phyloP scores from a whole-genome alignment of 805 yeast genomes.

The Blastobotrys parvus region DNA sequence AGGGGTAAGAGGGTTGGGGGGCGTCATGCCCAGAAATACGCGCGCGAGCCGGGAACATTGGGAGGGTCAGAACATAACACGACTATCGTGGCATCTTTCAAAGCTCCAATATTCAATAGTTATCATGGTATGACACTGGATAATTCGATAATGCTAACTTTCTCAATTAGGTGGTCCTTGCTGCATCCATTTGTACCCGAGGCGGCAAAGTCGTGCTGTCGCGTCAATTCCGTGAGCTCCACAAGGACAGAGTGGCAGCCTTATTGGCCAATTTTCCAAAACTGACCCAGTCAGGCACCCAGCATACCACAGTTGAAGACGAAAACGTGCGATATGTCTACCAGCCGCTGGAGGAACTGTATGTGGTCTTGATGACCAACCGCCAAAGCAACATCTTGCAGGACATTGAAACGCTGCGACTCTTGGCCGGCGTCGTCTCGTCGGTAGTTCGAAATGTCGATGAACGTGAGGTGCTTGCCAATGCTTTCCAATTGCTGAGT shows the following conservation, averaged over 20 bases:
- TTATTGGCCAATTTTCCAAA: constrained; percentile 79
- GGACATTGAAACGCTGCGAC: constrained; percentile 85
- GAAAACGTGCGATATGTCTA: constrained; percentile 87
- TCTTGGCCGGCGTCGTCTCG: constrained; percentile 75
- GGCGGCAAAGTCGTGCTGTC: constrained; percentile 89
- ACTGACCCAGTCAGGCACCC: constrained; percentile 61
- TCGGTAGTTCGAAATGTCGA: constrained; percentile 62
- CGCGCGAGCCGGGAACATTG: no score
- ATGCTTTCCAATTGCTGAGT: constrained; percentile 80
- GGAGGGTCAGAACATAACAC: neutral
- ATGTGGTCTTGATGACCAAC: constrained; percentile 84
- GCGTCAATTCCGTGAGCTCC: constrained; percentile 81
- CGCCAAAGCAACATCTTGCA: constrained; percentile 85
- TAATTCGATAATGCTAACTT: no score
- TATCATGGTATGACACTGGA: no score
- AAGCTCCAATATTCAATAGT: no score
- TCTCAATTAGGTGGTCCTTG: constrained; percentile 37
- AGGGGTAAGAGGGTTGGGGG: no score
- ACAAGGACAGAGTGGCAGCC: constrained; percentile 78
- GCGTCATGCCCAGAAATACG: no score
- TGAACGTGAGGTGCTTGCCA: constrained; percentile 73
- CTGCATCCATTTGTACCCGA: constrained; percentile 90
- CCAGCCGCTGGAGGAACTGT: constrained; percentile 91
- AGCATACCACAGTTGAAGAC: constrained; percentile 91
- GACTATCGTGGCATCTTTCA: neutral